Evolutionary conservation across 768 basidiomycete species (phyloP).

Genomic region (Auriscalpium orientale): DNA sequence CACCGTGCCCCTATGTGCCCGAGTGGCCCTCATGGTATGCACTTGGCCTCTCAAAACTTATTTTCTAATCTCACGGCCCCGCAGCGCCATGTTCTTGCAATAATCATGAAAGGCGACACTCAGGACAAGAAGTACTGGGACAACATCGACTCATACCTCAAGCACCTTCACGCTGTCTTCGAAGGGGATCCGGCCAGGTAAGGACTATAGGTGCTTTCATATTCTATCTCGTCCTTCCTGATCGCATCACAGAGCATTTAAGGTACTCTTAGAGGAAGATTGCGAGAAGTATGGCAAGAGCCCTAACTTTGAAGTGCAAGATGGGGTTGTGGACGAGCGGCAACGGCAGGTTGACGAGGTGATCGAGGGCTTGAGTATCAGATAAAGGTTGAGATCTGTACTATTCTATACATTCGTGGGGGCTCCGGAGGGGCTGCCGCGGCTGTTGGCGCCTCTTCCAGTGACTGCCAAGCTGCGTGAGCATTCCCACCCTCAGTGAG

Average conservation of each 20-base stretch:
- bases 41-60: neutral
- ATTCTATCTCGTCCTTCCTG: neutral
- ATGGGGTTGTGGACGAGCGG: neutral
- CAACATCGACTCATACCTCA: neutral
- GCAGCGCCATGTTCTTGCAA: neutral
- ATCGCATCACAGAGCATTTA: neutral
- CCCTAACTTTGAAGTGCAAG: neutral
- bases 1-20: neutral
- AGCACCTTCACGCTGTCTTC: neutral
- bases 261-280: neutral
- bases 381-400: too few relatives aligned
- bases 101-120: neutral
- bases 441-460: too few relatives aligned
- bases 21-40: neutral
- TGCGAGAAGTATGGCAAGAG: neutral
- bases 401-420: too few relatives aligned
- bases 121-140: neutral
- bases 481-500: too few relatives aligned
- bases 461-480: too few relatives aligned
- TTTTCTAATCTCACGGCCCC: neutral
- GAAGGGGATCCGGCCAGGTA: neutral
- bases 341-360: neutral
- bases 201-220: neutral
- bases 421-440: too few relatives aligned
- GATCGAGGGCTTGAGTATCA: neutral